These are phyloP conservation scores for Calcarisporium arbuscula DNA, from an alignment of 2,329 filamentous ascomycete species.

Conservation along the genomic window DNA sequence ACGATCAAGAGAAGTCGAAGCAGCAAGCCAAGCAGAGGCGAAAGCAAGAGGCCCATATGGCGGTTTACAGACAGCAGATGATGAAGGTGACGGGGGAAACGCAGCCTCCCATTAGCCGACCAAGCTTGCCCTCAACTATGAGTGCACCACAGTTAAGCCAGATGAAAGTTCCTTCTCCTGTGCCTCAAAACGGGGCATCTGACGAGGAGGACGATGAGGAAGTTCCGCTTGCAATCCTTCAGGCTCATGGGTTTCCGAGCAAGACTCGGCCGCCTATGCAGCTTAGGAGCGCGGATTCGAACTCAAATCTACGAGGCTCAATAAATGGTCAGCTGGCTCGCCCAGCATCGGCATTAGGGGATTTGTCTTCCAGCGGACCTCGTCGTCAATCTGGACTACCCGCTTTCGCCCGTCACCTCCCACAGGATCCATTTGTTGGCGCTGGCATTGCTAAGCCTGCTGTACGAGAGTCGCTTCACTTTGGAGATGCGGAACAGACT, in stretches of 20 bases:
- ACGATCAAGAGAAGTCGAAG: conserved; percentile 69
- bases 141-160: conserved; percentile 55
- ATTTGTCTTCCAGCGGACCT: conserved; percentile 27
- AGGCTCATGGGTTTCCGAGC: conserved; percentile 81
- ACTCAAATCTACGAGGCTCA: conserved; percentile 62
- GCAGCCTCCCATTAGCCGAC: conserved; percentile 36
- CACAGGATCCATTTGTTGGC: conserved; percentile 78
- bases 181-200: conserved; percentile 42
- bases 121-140: conserved; percentile 48
- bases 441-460: conserved; percentile 67
- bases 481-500: conserved; percentile 50
- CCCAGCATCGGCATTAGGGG: conserved; percentile 52
- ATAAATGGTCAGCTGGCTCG: conserved; percentile 39
- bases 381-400: conserved; percentile 51
- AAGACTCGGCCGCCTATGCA: conserved; percentile 69
- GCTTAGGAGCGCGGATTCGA: conserved; percentile 58
- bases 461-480: conserved; percentile 67
- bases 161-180: conserved; percentile 29
- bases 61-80: conserved; percentile 90
- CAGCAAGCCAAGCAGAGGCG: conserved; percentile 69
- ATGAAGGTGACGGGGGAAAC: conserved; percentile 85
- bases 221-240: conserved; percentile 76
- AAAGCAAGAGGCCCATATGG: conserved; percentile 86
- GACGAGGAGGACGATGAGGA: conserved; percentile 90
- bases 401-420: conserved; percentile 75